Conservation (phyloP, 2,329 filamentous ascomycete genomes). For the Parascedosporium putredinis region DNA sequence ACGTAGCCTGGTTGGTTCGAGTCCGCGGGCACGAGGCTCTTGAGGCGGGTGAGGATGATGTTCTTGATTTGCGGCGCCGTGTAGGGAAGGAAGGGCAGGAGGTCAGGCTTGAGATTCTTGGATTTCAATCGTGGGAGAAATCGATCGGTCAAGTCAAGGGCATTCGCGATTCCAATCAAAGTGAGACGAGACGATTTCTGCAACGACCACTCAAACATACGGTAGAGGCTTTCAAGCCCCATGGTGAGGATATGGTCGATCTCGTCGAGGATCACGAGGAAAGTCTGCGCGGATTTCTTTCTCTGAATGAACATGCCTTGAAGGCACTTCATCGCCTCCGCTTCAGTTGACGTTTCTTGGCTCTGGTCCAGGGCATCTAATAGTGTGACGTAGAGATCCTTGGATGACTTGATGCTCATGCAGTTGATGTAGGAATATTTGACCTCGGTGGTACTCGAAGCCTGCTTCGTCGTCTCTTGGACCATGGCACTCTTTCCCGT, state of each 20-base stretch:
- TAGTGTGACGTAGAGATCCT: conserved; percentile 73
- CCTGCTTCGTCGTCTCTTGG: conserved; percentile 59
- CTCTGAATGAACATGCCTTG: conserved; percentile 60
- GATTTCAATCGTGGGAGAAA: conserved; percentile 90
- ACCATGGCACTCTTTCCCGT: conserved; percentile 96
- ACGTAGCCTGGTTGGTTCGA: conserved; percentile 48
- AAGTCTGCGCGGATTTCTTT: conserved; percentile 47
- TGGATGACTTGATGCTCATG: conserved; percentile 86
- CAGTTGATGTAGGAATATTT: conserved; percentile 82
- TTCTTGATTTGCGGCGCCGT: conserved; percentile 76
- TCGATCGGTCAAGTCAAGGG: conserved; percentile 87
- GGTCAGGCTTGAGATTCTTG: conserved; percentile 78
- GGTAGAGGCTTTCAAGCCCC: conserved; percentile 81
- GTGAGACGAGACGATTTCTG: conserved; percentile 68
- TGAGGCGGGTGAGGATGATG: conserved; percentile 77
- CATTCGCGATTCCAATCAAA: conserved; percentile 90
- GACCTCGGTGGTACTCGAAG: conserved; percentile 41
- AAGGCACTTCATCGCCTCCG: conserved; percentile 56
- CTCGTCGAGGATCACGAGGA: conserved; percentile 84
- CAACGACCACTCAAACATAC: conserved; percentile 93
- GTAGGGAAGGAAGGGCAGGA: conserved; percentile 90
- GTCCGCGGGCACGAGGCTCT: conserved; percentile 54
- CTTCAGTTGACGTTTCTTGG: conserved; percentile 35
- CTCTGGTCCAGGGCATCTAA: conserved; percentile 57
- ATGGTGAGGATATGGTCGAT: conserved; percentile 88